A percentile compares a stretch with the other conserved stretches of the same genome.
Evolutionary conservation across 2,329 filamentous ascomycete genomes (phyloP).

Genomic region (Fusarium sp.): DNA sequence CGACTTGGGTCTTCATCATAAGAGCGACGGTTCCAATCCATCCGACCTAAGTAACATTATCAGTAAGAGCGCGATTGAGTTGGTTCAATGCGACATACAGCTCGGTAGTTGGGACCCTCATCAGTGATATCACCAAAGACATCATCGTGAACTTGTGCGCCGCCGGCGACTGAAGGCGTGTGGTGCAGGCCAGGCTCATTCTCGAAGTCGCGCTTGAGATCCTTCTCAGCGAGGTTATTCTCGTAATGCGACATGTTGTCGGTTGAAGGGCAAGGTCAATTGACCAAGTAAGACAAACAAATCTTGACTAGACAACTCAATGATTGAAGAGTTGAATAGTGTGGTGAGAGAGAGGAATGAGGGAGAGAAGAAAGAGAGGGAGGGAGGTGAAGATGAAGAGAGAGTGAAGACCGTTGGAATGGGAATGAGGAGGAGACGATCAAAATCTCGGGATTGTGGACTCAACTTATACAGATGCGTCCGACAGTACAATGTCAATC

Average conservation of each 20-base stretch:
- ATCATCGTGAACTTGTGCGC: slow-evolving; percentile 43
- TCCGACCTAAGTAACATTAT: slow-evolving; percentile 50
- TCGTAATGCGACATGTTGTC: slow-evolving; percentile 29
- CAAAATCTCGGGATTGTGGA: slow-evolving; percentile 34
- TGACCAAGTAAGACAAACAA: slow-evolving; percentile 1
- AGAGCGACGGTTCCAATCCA: slow-evolving; percentile 59
- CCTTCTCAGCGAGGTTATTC: slow-evolving; percentile 31
- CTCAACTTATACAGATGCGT: slow-evolving; percentile 35
- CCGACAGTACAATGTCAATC: not conserved
- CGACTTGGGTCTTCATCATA: slow-evolving; percentile 63
- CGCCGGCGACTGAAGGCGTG: slow-evolving; percentile 7
- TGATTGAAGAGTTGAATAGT: slow-evolving; percentile 24
- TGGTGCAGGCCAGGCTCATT: slow-evolving; percentile 13
- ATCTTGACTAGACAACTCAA: slow-evolving; percentile 23
- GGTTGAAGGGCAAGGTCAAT: slow-evolving; percentile 12
- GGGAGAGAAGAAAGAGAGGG: slow-evolving; percentile 3
- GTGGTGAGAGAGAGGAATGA: not conserved
- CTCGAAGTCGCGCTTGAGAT: slow-evolving; percentile 27
- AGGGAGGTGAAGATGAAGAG: slow-evolving; percentile 1
- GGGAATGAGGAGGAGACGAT: slow-evolving; percentile 21
- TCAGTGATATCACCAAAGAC: slow-evolving; percentile 50
- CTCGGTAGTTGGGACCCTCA: slow-evolving; percentile 50
- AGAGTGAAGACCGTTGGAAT: not conserved
- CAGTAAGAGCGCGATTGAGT: not conserved
- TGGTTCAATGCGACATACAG: slow-evolving; percentile 37